These are phyloP conservation scores for Azolla pinnata DNA, from an alignment of 75 land plant genomes.

Conservation along the genomic window DNA sequence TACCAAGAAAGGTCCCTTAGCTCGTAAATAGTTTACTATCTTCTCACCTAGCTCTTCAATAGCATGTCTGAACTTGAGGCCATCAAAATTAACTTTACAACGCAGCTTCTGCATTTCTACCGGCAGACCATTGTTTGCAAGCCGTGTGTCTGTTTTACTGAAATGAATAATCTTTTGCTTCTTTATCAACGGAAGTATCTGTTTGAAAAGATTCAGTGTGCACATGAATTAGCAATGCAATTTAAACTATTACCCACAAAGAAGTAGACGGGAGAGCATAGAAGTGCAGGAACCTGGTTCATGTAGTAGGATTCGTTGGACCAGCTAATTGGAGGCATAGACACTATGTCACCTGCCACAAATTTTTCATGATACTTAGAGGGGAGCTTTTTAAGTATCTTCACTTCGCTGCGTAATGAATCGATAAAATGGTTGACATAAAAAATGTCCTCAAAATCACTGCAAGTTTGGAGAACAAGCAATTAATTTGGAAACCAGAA, in stretches of 20 bases:
- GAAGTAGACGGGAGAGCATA: not conserved
- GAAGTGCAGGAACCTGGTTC: constrained; percentile 20
- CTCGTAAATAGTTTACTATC: constrained; percentile 29
- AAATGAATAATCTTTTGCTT: constrained; percentile 50
- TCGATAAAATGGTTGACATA: constrained; percentile 63
- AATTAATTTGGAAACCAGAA: not conserved
- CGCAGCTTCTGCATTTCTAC: constrained; percentile 48
- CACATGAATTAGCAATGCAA: not conserved
- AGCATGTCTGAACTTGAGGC: constrained; percentile 38
- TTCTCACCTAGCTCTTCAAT: constrained; percentile 48
- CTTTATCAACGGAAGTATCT: constrained; percentile 61
- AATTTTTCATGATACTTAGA: constrained; percentile 34
- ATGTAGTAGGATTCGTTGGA: constrained; percentile 51
- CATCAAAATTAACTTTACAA: constrained; percentile 51
- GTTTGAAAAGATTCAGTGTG: not conserved
- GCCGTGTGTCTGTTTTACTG: constrained; percentile 53
- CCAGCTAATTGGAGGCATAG: constrained; percentile 85
- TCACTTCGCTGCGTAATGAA: constrained; percentile 61
- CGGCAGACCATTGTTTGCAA: constrained; percentile 65
- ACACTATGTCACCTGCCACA: constrained; percentile 31
- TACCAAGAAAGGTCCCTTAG: constrained; percentile 51
- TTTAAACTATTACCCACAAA: too few relatives aligned
- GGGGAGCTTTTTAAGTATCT: constrained; percentile 57
- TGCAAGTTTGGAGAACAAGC: constrained; percentile 12
- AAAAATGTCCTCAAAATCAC: constrained; percentile 81